These are phyloP conservation scores for Boletus mariae DNA, from an alignment of 1,284 basidiomycete genomes.

Conservation along the genomic window DNA sequence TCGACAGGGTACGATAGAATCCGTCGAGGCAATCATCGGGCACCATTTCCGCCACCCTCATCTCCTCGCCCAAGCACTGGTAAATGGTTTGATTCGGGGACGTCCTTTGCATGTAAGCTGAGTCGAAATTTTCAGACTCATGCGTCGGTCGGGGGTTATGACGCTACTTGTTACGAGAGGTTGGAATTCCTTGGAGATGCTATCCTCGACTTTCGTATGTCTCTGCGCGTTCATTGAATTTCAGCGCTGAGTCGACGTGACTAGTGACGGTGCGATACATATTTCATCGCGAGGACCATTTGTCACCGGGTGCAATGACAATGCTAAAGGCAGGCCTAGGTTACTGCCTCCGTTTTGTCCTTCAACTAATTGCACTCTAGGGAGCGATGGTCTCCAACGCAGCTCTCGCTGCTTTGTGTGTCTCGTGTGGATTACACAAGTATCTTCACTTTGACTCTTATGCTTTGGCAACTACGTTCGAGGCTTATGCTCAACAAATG, in stretches of 20 bases:
- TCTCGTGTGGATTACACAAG: slow-evolving; percentile 60
- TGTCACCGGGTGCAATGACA: slow-evolving; percentile 70
- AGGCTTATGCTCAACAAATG: slow-evolving; percentile 51
- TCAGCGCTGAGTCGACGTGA: slow-evolving; percentile 7
- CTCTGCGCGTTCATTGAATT: slow-evolving; percentile 1
- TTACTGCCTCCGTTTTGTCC: slow-evolving; percentile 3
- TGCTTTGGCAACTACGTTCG: slow-evolving; percentile 47
- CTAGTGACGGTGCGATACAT: slow-evolving; percentile 73
- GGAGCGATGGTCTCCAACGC: slow-evolving; percentile 79
- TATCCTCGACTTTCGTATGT: slow-evolving; percentile 73
- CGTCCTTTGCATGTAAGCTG: slow-evolving; percentile 3
- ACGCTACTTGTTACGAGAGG: slow-evolving; percentile 61
- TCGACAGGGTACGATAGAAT: slow-evolving; percentile 43
- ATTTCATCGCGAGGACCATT: slow-evolving; percentile 55
- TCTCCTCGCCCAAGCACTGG: slow-evolving; percentile 69
- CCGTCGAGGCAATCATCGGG: slow-evolving; percentile 61
- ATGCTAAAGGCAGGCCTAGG: slow-evolving; percentile 58
- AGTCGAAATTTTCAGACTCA: slow-evolving; percentile 49
- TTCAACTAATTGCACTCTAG: slow-evolving; percentile 36
- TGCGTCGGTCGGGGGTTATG: slow-evolving; percentile 51
- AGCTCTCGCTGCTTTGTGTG: slow-evolving; percentile 68
- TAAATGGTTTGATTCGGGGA: slow-evolving; percentile 32
- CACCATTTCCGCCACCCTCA: slow-evolving; percentile 56
- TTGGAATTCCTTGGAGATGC: slow-evolving; percentile 83
- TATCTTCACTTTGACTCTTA: slow-evolving; percentile 57